These are phyloP conservation scores for Claviceps paspali DNA, from an alignment of 2,329 filamentous ascomycete genomes.

Conservation along the genomic window DNA sequence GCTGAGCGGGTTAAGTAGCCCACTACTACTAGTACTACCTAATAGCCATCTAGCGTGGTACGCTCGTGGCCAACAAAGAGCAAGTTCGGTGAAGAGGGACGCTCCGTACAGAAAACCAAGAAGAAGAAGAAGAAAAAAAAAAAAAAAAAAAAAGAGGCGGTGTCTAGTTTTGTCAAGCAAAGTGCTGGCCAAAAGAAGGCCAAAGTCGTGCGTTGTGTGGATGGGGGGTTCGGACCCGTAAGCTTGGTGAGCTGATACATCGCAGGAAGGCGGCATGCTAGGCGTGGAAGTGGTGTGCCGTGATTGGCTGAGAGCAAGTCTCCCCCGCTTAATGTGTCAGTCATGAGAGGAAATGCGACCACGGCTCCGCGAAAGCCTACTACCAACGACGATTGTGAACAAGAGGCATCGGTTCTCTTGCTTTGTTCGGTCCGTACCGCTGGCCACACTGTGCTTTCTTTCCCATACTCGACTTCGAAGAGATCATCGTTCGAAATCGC, in stretches of 20 bases:
- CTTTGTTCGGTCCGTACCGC: background rate
- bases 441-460: background rate
- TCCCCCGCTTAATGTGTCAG: constrained; percentile 26
- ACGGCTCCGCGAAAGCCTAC: constrained; percentile 7
- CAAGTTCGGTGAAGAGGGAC: no score
- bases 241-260: constrained; percentile 10
- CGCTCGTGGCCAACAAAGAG: no score
- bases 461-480: background rate
- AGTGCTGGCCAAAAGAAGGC: no score
- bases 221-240: constrained; percentile 8
- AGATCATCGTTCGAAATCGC: background rate
- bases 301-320: constrained; percentile 16
- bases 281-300: constrained; percentile 7
- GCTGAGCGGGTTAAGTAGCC: no score
- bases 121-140: no score
- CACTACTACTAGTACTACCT: no score
- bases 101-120: no score
- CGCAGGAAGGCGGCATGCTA: constrained; percentile 7
- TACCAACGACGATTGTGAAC: constrained; percentile 5
- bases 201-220: no score
- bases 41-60: no score
- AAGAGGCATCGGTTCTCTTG: constrained; percentile 2
- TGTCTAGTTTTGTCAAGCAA: no score
- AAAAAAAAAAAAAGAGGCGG: no score
- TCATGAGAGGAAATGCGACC: constrained; percentile 19